These are phyloP conservation scores for Debaryomyces sp. DNA, from an alignment of 1,139 yeast species.

Conservation along the genomic window DNA sequence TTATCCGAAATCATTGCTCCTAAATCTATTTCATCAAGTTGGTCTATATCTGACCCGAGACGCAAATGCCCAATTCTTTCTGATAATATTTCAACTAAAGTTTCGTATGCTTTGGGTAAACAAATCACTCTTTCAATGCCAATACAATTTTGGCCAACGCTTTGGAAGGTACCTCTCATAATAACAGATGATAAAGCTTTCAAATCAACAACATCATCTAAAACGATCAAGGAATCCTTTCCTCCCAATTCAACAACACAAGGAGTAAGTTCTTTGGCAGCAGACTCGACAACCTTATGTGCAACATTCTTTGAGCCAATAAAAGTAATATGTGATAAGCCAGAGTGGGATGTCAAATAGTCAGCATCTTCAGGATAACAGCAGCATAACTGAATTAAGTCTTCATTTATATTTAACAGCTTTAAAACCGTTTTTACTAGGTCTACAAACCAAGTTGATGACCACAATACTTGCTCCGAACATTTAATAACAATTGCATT, in stretches of 20 bases:
- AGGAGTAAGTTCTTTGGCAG: slow-evolving; percentile 83
- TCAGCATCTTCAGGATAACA: slow-evolving; percentile 87
- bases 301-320: slow-evolving; percentile 97
- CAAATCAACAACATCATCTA: slow-evolving; percentile 68
- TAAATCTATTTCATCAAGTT: slow-evolving; percentile 86
- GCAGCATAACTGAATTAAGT: slow-evolving; percentile 79
- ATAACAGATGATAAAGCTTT: slow-evolving; percentile 74
- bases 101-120: slow-evolving; percentile 64
- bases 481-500: slow-evolving; percentile 90
- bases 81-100: slow-evolving; percentile 56
- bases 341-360: slow-evolving; percentile 80
- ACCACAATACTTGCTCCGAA: slow-evolving; percentile 95
- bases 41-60: slow-evolving; percentile 90
- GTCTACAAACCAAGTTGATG: slow-evolving; percentile 73
- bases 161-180: slow-evolving; percentile 93
- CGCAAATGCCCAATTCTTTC: slow-evolving; percentile 64
- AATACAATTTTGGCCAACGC: slow-evolving; percentile 96
- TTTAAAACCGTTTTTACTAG: slow-evolving; percentile 72
- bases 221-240: slow-evolving; percentile 84
- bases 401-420: slow-evolving; percentile 74
- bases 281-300: slow-evolving; percentile 79
- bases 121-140: slow-evolving; percentile 94
- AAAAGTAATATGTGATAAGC: slow-evolving; percentile 83
- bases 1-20: slow-evolving; percentile 90
- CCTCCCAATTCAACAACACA: slow-evolving; percentile 96